phyloP scores from a whole-genome alignment of 805 yeast species.

The Candida verbasci region DNA sequence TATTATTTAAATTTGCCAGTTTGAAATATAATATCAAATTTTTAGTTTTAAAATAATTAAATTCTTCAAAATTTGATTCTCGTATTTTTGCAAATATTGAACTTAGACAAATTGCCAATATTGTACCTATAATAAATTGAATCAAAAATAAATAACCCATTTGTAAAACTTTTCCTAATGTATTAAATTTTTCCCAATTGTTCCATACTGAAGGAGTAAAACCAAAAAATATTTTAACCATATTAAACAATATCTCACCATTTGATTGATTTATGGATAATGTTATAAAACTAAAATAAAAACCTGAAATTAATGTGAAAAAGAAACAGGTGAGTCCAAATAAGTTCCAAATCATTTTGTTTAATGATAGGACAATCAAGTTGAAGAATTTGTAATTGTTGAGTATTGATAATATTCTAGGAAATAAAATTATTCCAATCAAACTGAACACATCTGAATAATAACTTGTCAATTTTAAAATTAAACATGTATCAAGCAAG shows the following conservation, averaged over 20 bases:
- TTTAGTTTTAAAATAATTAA: constrained; percentile 36
- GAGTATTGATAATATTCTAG: constrained; percentile 45
- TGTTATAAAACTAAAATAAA: constrained; percentile 50
- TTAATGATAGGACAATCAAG: constrained; percentile 46
- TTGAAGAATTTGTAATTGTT: constrained; percentile 51
- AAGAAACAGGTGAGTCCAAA: constrained; percentile 46
- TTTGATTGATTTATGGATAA: constrained; percentile 40
- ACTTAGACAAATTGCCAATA: constrained; percentile 50
- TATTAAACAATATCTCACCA: constrained; percentile 44
- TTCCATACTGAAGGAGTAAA: constrained; percentile 60
- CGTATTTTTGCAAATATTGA: constrained; percentile 34
- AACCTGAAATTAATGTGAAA: constrained; percentile 48
- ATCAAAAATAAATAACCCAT: constrained; percentile 50
- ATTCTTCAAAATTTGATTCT: constrained; percentile 32
- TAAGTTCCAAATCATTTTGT: constrained; percentile 48
- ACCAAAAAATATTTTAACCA: constrained; percentile 51
- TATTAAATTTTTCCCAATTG: constrained; percentile 46
- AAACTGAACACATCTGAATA: constrained; percentile 35
- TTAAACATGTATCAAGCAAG: constrained; percentile 32
- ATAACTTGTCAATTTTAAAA: constrained; percentile 16
- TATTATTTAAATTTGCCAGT: constrained; percentile 19
- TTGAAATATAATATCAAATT: constrained; percentile 35
- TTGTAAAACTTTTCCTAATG: constrained; percentile 43
- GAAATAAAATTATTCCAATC: constrained; percentile 46
- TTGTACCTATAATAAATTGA: constrained; percentile 52